Percentiles rank a stretch among this genome's conserved stretches.
Conservation (phyloP, 805 yeast species). For the Metschnikowia kofuensis region DNA sequence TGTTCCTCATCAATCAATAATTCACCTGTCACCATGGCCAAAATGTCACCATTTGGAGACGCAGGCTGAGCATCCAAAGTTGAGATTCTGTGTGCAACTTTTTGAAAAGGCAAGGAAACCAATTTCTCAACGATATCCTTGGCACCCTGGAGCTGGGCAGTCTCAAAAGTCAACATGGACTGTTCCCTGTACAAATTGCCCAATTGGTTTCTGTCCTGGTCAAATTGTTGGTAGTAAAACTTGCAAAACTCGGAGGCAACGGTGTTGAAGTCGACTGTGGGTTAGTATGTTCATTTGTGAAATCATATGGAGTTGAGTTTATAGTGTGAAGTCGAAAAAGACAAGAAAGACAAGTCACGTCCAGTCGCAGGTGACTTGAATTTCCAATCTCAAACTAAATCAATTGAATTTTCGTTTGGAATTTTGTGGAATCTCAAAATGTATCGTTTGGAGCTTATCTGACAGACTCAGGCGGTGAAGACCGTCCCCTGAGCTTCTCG, state of each 20-base stretch:
- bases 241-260: constrained; percentile 78
- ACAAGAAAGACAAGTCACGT: no score
- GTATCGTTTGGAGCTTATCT: no score
- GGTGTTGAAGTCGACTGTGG: constrained; percentile 41
- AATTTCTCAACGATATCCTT: constrained; percentile 90
- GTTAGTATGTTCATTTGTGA: constrained; percentile 10
- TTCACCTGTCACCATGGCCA: constrained; percentile 98
- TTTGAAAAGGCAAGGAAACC: constrained; percentile 82
- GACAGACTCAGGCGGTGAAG: no score
- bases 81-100: constrained; percentile 89
- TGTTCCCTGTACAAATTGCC: constrained; percentile 94
- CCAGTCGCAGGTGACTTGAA: no score
- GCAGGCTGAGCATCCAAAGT: constrained; percentile 98
- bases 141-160: constrained; percentile 92
- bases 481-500: no score
- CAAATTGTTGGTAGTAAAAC: constrained; percentile 94
- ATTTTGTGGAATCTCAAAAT: no score
- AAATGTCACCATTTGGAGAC: constrained; percentile 84
- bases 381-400: no score
- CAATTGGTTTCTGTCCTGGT: constrained; percentile 85
- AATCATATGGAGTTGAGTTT: no score
- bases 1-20: constrained; percentile 89
- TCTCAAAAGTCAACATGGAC: constrained; percentile 96
- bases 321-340: no score
- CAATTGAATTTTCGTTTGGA: no score